Conservation (phyloP, 2,329 filamentous ascomycete genomes). For the Aureobasidium vineae region DNA sequence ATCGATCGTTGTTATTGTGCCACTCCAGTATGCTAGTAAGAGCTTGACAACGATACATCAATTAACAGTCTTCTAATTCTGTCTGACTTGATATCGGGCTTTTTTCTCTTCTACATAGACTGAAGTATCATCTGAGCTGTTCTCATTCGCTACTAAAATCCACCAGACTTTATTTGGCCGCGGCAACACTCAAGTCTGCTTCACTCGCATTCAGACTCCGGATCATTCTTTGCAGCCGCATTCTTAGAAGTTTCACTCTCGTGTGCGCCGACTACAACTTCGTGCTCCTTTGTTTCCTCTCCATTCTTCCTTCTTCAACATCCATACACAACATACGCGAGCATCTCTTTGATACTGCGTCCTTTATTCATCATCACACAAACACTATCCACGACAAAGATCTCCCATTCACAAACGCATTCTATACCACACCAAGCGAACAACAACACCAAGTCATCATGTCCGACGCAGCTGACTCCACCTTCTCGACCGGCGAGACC, state of each 20-base stretch:
- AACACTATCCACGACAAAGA: not conserved
- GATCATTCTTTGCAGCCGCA: not conserved
- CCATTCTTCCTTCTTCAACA: not conserved
- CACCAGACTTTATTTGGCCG: not conserved
- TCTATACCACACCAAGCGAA: not conserved
- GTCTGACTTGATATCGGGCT: not conserved
- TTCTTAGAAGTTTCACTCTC: not conserved
- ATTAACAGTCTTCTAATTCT: too few relatives aligned
- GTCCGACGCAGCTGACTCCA: conserved; percentile 15
- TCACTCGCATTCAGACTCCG: conserved; percentile 4
- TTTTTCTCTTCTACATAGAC: not conserved
- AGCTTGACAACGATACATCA: too few relatives aligned
- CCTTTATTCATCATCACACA: not conserved
- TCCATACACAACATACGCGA: not conserved
- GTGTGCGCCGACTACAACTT: not conserved
- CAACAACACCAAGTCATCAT: not conserved
- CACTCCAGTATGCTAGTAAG: too few relatives aligned
- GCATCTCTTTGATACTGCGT: too few relatives aligned
- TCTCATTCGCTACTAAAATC: not conserved
- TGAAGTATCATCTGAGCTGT: not conserved
- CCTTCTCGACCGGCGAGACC: conserved; percentile 32
- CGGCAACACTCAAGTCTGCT: not conserved
- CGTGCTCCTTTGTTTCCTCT: not conserved
- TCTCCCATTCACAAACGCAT: not conserved
- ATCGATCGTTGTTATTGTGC: too few relatives aligned